Base-by-base conservation (phyloP, 768 basidiomycete species). In the Boletus coccyginus region DNA sequence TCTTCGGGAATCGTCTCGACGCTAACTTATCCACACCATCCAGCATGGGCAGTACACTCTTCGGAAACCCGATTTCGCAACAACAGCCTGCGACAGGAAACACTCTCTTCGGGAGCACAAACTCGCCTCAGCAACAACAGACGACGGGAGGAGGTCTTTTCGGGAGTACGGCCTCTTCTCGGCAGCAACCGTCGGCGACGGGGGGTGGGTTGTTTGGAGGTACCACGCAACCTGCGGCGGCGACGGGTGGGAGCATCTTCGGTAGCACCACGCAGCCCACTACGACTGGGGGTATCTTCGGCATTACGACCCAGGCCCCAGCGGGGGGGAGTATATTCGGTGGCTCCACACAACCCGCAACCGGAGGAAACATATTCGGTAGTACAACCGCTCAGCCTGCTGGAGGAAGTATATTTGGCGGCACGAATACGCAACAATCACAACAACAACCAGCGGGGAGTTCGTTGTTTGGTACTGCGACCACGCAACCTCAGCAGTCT, bases 401-500 rank as follows among this genome's bases (percentile, higher is more conserved):
- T 38, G 62, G 53, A n/a, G 60, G 62, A 9, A 44, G 58, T 60
- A 47, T 75, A 21, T 72, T 72, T 47, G 62, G 62, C 17, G 53
- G 43, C 49, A 49, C 63, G 40, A 54, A 48, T 42, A 42, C 56
- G 19, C 61, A 63, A 31, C 68, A 60, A 46, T 32, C 57, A 43
- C 66, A 47, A 40, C 56, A 43, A 27, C 64, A 51, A 35, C 55
- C 58, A n/a, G 17, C 59, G 11, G 52, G 61, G 7, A 55, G 57
- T 17, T 58, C 60, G 16, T 46, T 64, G 36, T 73, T 63, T 61
- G 67, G 73, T 21, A 41, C 53, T 29, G 47, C 63, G 16, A 52
- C 53, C 12, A 46, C 55, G 3, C 60, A 63, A 52, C 64, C 63
- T 50, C 68, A 65, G 45, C 66, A 59, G 39, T 12, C 62, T 5